A percentile compares a stretch with the other conserved stretches of the same genome.
These are phyloP conservation scores for Hypseocharis bilobata DNA, from an alignment of 441 rosid species.

Conservation along the genomic window DNA sequence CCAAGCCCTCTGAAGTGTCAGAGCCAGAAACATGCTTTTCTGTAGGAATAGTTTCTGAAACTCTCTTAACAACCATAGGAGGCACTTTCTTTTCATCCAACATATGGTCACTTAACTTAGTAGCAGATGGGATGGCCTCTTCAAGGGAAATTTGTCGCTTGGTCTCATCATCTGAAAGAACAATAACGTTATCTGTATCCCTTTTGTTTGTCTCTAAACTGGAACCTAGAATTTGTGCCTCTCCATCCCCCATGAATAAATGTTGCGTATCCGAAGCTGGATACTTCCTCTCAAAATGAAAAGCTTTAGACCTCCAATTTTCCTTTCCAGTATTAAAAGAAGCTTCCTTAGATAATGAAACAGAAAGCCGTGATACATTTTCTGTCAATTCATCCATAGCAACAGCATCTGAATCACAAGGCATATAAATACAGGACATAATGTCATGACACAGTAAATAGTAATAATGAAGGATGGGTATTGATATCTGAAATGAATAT, in stretches of 20 bases:
- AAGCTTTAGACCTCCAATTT: slow-evolving; percentile 24
- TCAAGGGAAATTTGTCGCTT: slow-evolving; percentile 34
- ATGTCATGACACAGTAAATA: background rate
- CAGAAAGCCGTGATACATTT: slow-evolving; percentile 54
- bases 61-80: slow-evolving; percentile 26
- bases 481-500: slow-evolving; percentile 7
- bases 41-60: slow-evolving; percentile 26
- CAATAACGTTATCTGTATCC: slow-evolving; percentile 30
- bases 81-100: slow-evolving; percentile 29
- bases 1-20: slow-evolving; percentile 32
- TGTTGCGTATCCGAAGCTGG: slow-evolving; percentile 26
- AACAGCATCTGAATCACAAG: slow-evolving; percentile 41
- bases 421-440: slow-evolving; percentile 2
- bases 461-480: slow-evolving; percentile 13
- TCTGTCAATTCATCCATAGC: slow-evolving; percentile 54
- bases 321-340: slow-evolving; percentile 21
- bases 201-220: slow-evolving; percentile 22
- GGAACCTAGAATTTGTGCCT: slow-evolving; percentile 33
- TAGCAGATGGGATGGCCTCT: slow-evolving; percentile 26
- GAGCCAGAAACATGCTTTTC: slow-evolving; percentile 29
- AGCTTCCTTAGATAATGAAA: slow-evolving; percentile 42
- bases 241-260: slow-evolving; percentile 29
- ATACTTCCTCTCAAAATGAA: slow-evolving; percentile 21
- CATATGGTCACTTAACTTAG: slow-evolving; percentile 24
- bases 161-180: slow-evolving; percentile 58